A percentile compares a stretch with the other conserved stretches of the same genome.
Evolutionary conservation across 2,329 filamentous ascomycete species (phyloP).

Genomic region (Alternaria triticimaculans): DNA sequence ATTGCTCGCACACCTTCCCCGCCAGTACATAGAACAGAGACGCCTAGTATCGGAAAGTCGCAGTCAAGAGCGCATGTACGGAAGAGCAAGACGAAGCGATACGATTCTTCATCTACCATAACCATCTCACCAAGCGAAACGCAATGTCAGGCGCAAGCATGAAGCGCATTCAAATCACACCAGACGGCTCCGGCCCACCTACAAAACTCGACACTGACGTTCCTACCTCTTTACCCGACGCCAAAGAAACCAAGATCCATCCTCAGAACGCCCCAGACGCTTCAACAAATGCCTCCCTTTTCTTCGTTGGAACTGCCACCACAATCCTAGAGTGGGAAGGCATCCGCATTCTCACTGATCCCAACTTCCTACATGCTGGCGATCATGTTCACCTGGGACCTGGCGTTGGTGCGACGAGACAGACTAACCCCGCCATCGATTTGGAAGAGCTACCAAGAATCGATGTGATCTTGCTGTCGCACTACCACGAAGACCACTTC

Average conservation of each 20-base stretch:
- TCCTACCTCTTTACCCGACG: constrained; percentile 48
- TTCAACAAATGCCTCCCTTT: constrained; percentile 54
- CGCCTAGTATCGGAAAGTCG: constrained; percentile 1
- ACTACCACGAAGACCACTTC: constrained; percentile 70
- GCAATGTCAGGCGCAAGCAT: constrained; percentile 31
- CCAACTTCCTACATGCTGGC: constrained; percentile 66
- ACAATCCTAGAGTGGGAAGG: constrained; percentile 63
- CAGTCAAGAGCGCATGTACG: not conserved
- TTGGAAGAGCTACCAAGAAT: constrained; percentile 65
- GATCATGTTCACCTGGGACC: constrained; percentile 72
- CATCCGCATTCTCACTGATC: constrained; percentile 61
- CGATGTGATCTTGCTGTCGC: constrained; percentile 66
- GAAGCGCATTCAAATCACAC: constrained; percentile 52
- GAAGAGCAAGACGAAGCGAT: not conserved
- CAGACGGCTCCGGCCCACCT: constrained; percentile 45
- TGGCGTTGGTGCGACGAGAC: constrained; percentile 62
- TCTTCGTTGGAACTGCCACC: constrained; percentile 65
- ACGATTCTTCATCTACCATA: not conserved
- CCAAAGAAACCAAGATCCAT: constrained; percentile 55
- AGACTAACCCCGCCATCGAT: constrained; percentile 66
- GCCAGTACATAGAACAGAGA: constrained; percentile 1
- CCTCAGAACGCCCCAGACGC: constrained; percentile 48
- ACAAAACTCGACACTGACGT: constrained; percentile 47
- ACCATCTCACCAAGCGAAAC: not conserved
- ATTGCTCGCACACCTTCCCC: constrained; percentile 10